Base-by-base conservation (phyloP, 768 basidiomycete genomes). In the Kwoniella botswanensis region DNA sequence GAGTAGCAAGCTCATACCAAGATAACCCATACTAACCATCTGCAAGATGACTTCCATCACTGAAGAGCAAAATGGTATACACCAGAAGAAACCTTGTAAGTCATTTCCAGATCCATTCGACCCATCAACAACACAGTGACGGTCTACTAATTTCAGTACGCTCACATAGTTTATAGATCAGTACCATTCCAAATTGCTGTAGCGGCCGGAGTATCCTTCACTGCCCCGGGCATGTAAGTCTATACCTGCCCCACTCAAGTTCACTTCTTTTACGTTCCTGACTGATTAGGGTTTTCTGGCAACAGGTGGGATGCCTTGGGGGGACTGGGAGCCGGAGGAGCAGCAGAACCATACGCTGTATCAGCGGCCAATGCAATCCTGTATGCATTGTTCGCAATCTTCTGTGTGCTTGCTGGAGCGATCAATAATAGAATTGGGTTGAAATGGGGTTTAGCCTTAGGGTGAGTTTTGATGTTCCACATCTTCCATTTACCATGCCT, bases 271-370 rank as follows among this genome's bases (percentile, higher is more conserved):
- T 50, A 53, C 44, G 43, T 54, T 18, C 66, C 9, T 6, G 15
- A 56, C 68, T 69, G 59, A 68, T 35, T n/a, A 12, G 22, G 10
- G 18, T 54, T 44, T 22, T 15, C 17, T 15, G 10, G 17, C n/a
- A 17, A 15, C 62, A 76, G 74, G 74, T 76, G 75, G 75, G 75
- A 76, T 61, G 75, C 75, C 26, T 54, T 76, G 64, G 75, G 75
- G 29, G 75, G 75, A 53, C 67, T 76, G 0, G 75, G 75, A 35
- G 75, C 75, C 41, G 75, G 75, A 56, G 75, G 75, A 35, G 72
- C 71, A 15, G 75, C 75, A 59, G 72, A 76, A 54, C 75, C 75
- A 17, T 73, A 71, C 42, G 75, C 72, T 18, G 75, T 76, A 2
- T 76, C 75, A 22, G 75, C 75, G 5, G 75, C 75, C 22, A 76